phyloP scores from a whole-genome alignment of 495 filamentous ascomycete species.

The Friedmanniomyces simplex region DNA sequence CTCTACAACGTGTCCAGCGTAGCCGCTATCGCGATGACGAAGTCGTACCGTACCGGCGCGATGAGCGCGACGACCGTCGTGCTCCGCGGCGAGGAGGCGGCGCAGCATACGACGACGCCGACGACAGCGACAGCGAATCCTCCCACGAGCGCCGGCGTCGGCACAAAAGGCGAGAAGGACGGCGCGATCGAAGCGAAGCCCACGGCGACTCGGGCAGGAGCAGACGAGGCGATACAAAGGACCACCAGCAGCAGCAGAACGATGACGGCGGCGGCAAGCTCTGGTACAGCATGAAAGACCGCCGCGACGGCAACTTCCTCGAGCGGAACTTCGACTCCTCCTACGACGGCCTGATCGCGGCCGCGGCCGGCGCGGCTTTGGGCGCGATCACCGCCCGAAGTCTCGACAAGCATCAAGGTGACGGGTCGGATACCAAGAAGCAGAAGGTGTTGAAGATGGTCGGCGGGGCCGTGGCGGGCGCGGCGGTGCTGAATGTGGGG shows the following conservation, averaged over 20 bases:
- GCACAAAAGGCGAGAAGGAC: background rate
- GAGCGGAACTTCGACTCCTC: constrained; percentile 16
- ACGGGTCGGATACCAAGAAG: background rate
- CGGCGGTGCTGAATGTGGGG: constrained; percentile 13
- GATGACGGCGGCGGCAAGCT: background rate
- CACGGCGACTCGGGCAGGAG: background rate
- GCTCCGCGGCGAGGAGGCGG: background rate
- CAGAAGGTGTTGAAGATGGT: constrained; percentile 7
- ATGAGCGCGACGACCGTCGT: constrained; percentile 4
- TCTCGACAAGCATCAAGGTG: background rate
- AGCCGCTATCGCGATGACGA: background rate
- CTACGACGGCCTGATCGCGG: constrained; percentile 17
- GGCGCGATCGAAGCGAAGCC: background rate
- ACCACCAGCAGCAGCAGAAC: background rate
- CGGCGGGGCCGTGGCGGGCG: constrained; percentile 11
- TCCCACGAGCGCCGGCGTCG: constrained; percentile 1
- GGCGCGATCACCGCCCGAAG: constrained; percentile 13
- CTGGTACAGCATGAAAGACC: constrained; percentile 13
- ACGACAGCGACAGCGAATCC: constrained; percentile 13
- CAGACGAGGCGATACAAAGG: background rate
- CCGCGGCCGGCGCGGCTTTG: constrained; percentile 14
- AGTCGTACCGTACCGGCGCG: background rate
- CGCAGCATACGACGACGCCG: background rate
- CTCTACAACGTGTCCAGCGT: background rate
- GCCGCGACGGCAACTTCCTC: constrained; percentile 9